Percentiles rank a stretch among this genome's conserved stretches.
Conservation (phyloP, 306 rosid genomes). For the Vigna unguiculata region DNA sequence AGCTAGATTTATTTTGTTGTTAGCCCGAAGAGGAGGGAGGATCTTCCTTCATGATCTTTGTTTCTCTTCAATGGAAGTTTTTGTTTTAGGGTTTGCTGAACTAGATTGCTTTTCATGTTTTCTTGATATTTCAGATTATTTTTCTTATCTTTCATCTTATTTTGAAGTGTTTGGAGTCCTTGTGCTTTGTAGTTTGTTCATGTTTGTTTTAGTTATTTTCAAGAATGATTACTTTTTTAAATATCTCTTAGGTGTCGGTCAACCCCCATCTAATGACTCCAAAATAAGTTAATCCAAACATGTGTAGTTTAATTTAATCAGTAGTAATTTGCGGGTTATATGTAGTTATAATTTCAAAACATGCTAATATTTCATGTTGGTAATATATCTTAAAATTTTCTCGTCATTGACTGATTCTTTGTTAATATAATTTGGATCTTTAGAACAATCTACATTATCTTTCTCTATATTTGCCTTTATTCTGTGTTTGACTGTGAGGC, state of each 20-base stretch:
- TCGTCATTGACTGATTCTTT: conserved; percentile 31
- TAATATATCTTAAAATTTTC: conserved; percentile 27
- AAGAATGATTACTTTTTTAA: neutral
- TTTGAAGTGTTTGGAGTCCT: conserved; percentile 1
- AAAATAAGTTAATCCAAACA: neutral
- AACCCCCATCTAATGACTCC: neutral
- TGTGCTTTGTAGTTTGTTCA: conserved; percentile 19
- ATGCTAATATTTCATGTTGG: conserved; percentile 19
- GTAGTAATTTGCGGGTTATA: conserved; percentile 5
- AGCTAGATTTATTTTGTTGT: conserved; percentile 15
- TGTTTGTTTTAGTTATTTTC: neutral
- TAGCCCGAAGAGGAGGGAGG: conserved; percentile 3
- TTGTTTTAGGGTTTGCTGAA: neutral
- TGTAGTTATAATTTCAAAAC: conserved; percentile 31
- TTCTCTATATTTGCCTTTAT: conserved; percentile 25
- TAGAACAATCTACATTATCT: conserved; percentile 9
- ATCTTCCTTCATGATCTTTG: conserved; percentile 3
- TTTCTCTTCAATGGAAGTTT: conserved; percentile 37
- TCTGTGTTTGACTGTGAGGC: conserved; percentile 40
- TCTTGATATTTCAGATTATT: conserved; percentile 1
- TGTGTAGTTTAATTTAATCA: conserved; percentile 4
- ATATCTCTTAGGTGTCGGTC: neutral
- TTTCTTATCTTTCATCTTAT: conserved; percentile 30
- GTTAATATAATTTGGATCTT: conserved; percentile 35
- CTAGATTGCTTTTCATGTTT: conserved; percentile 31